phyloP scores from a whole-genome alignment of 179 eudicot species.

The Spinacia oleracea region DNA sequence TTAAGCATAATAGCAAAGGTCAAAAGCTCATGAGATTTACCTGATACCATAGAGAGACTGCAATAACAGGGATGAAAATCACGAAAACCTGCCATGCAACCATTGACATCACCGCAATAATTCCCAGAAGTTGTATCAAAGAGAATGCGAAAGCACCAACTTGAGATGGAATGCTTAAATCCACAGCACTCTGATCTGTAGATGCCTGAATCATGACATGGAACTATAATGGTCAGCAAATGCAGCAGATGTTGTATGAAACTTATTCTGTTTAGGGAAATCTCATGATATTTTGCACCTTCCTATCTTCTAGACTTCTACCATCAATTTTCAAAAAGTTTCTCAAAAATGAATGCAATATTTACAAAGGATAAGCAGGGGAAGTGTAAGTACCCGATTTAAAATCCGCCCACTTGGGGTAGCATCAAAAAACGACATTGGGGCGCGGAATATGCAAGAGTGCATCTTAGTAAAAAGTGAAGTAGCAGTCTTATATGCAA shows the following conservation, averaged over 20 bases:
- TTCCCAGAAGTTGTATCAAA: slow-evolving; percentile 60
- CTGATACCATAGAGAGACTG: slow-evolving; percentile 51
- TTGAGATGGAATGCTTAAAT: slow-evolving; percentile 44
- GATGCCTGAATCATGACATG: slow-evolving; percentile 68
- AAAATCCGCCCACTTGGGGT: slow-evolving; percentile 70
- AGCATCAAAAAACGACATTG: slow-evolving; percentile 75
- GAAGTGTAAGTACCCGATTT: slow-evolving; percentile 45
- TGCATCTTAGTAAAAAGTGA: slow-evolving; percentile 63
- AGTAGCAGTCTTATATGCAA: slow-evolving; percentile 56
- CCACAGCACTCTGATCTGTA: slow-evolving; percentile 69
- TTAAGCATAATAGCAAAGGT: background rate
- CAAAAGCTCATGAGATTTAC: slow-evolving; percentile 24
- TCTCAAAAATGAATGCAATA: background rate
- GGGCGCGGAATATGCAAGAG: slow-evolving; percentile 56
- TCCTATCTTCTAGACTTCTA: background rate
- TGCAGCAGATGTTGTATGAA: slow-evolving; percentile 27
- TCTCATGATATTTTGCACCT: background rate
- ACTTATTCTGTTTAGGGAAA: slow-evolving; percentile 18
- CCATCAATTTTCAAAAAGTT: background rate
- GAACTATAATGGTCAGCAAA: slow-evolving; percentile 36
- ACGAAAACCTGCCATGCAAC: slow-evolving; percentile 78
- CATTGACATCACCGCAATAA: slow-evolving; percentile 72
- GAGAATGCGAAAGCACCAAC: slow-evolving; percentile 51
- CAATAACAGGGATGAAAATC: slow-evolving; percentile 51
- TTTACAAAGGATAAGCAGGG: background rate